Base-by-base conservation (phyloP, 768 basidiomycete genomes). In the Termitomyces sp. region DNA sequence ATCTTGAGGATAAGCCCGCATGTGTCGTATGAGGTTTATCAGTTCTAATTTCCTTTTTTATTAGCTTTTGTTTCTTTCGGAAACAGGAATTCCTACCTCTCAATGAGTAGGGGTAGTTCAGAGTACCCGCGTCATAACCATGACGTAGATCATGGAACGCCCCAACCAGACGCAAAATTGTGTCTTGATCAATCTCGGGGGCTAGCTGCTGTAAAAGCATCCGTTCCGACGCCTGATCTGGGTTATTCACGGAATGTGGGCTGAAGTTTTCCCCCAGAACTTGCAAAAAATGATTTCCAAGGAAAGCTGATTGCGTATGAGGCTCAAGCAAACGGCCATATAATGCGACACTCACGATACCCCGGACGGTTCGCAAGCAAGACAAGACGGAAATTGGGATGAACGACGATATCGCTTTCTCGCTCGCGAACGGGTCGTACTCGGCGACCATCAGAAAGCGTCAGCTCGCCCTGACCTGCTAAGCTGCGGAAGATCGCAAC, bases 211-310 rank as follows among this genome's bases (percentile, higher is more conserved):
- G 69, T 30, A 88, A 72, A 7, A 88, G 74, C 65, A 74, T 82
- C 44, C 81, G 72, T 65, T 88, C 86, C n/a, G 86, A 87, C 18
- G 77, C 77, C 68, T 82, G 78, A 65, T 88, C 86, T 0, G 86
- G 86, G 65, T 88, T 88, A 20, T 82, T 79, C 28, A 88, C 80
- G 1, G 85, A 80, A 69, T 87, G 86, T 28, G 81, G 76, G 61
- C 84, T 84, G 68, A 88, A 87, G 65, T 82, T 84, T 68, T 88
- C 86, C 3, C 86, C 86, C 2, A 87, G 76, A 14, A 88, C 86
- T 64, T 88, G 86, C 23, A 87, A 70, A 74, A 88, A 88, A 67
- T 88, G 85, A 61, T 88, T 88, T 1, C 86, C 86, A 26, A 88
- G 74, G 79, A 88, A 88, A 1, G 86, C 86, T 88, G 55, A 14